Percentiles rank a stretch among this genome's conserved stretches.
These are phyloP conservation scores for Diplosphaera chodatii DNA, from an alignment of 139 green algal species.

Conservation along the genomic window DNA sequence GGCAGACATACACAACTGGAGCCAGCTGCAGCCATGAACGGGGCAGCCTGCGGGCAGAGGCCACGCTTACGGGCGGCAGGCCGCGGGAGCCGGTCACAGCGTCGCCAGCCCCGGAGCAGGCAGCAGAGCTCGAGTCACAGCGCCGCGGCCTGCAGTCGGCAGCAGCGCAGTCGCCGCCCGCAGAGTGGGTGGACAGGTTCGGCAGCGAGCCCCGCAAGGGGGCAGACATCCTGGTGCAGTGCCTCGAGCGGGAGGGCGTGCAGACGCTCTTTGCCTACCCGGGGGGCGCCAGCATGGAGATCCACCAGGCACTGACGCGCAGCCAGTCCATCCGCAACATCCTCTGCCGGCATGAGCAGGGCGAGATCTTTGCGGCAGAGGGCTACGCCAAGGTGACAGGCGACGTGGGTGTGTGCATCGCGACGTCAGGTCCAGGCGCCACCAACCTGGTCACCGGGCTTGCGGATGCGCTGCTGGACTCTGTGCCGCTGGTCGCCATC, in stretches of 20 bases:
- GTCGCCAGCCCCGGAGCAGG: not conserved
- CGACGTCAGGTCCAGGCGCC: conserved; percentile 92
- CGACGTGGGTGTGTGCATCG: conserved; percentile 96
- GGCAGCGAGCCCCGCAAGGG: conserved; percentile 82
- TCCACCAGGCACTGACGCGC: conserved; percentile 97
- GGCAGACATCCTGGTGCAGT: conserved; percentile 95
- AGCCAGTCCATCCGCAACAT: conserved; percentile 86
- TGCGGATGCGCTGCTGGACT: conserved; percentile 96
- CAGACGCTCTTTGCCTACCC: conserved; percentile 74
- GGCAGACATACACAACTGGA: no score
- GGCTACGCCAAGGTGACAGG: conserved; percentile 95
- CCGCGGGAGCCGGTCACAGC: not conserved
- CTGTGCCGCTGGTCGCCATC: conserved; percentile 96
- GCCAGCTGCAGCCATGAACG: not conserved
- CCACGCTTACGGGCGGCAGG: not conserved
- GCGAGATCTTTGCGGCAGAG: conserved; percentile 99
- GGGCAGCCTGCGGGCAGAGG: not conserved
- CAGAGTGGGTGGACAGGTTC: conserved; percentile 80
- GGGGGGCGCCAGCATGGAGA: conserved; percentile 97
- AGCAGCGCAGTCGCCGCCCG: not conserved
- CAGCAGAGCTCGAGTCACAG: not conserved
- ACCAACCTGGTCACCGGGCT: conserved; percentile 99
- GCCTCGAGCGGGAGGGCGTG: conserved; percentile 89
- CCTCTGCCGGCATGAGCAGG: conserved; percentile 98
- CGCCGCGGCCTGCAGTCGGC: not conserved